Percentiles rank a stretch among this genome's conserved stretches.
Conservation (phyloP, 805 yeast genomes). For the Isabelozyma heimii region DNA sequence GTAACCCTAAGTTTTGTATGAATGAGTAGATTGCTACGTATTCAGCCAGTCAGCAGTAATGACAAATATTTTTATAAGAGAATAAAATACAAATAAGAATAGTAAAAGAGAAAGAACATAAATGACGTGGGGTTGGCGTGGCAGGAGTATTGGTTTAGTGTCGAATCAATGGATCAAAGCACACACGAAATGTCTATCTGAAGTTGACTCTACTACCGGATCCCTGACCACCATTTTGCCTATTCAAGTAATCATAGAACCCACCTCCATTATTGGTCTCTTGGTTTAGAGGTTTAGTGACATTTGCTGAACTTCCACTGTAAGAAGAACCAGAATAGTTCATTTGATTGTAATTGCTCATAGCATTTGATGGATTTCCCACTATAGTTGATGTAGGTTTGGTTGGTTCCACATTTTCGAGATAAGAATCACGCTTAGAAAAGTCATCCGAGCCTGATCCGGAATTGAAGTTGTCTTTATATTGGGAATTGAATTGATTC, state of each 20-base stretch:
- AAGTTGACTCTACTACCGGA: background rate
- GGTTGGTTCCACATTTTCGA: constrained; percentile 35
- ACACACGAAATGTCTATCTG: background rate
- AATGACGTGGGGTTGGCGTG: background rate
- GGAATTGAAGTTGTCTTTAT: constrained; percentile 4
- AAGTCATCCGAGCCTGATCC: constrained; percentile 8
- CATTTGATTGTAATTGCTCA: constrained; percentile 14
- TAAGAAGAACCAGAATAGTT: background rate
- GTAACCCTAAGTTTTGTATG: constrained; percentile 39
- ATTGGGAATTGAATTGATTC: constrained; percentile 1
- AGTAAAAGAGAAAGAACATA: constrained; percentile 1
- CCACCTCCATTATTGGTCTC: background rate
- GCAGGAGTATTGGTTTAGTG: too few relatives aligned
- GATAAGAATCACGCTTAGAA: constrained; percentile 14
- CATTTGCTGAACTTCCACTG: background rate
- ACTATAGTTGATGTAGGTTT: constrained; percentile 42
- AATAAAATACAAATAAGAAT: background rate
- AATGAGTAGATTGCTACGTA: background rate
- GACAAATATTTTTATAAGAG: background rate
- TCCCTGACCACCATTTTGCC: background rate
- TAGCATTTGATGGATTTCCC: constrained; percentile 35
- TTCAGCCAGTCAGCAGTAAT: constrained; percentile 1
- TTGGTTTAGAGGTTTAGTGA: background rate
- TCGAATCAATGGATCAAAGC: too few relatives aligned
- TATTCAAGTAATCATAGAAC: background rate